These are phyloP conservation scores for Metarhizium rileyi DNA, from an alignment of 2,329 filamentous ascomycete species.

Conservation along the genomic window DNA sequence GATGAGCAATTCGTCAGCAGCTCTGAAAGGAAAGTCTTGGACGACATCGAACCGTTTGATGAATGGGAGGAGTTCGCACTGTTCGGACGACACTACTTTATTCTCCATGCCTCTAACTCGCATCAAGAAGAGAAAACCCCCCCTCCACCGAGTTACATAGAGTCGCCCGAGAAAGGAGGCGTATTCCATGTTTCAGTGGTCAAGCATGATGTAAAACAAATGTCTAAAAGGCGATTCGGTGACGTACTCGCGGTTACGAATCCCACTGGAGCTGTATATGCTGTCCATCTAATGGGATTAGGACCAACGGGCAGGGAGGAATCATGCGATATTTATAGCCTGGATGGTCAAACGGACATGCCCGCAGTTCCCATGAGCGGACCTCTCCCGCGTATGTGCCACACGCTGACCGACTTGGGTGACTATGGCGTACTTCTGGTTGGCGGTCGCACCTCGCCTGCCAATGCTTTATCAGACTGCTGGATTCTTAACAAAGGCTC, in stretches of 20 bases:
- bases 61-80: slow-evolving; percentile 93
- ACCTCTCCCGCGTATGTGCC: slow-evolving; percentile 52
- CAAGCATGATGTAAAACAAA: slow-evolving; percentile 8
- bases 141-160: background rate
- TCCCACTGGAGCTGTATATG: slow-evolving; percentile 31
- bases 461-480: slow-evolving; percentile 58
- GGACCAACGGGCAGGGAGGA: slow-evolving; percentile 34
- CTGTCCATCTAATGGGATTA: slow-evolving; percentile 34
- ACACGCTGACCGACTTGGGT: slow-evolving; percentile 60
- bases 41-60: slow-evolving; percentile 75
- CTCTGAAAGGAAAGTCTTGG: slow-evolving; percentile 50
- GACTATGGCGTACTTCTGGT: slow-evolving; percentile 51
- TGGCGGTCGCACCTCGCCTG: slow-evolving; percentile 72
- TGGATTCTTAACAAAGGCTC: slow-evolving; percentile 56
- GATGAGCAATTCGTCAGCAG: slow-evolving; percentile 54
- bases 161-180: too few relatives aligned
- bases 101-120: slow-evolving; percentile 48
- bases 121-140: background rate
- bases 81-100: slow-evolving; percentile 75
- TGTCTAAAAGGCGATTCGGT: slow-evolving; percentile 47
- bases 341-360: slow-evolving; percentile 10
- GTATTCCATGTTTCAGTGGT: slow-evolving; percentile 7
- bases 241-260: slow-evolving; percentile 35
- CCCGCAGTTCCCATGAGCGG: slow-evolving; percentile 20
- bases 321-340: slow-evolving; percentile 41